Evolutionary conservation across 1,139 yeast genomes (phyloP), one percentile per base, ranked within the genome.

Genomic region (Debaryomyces sp.): DNA sequence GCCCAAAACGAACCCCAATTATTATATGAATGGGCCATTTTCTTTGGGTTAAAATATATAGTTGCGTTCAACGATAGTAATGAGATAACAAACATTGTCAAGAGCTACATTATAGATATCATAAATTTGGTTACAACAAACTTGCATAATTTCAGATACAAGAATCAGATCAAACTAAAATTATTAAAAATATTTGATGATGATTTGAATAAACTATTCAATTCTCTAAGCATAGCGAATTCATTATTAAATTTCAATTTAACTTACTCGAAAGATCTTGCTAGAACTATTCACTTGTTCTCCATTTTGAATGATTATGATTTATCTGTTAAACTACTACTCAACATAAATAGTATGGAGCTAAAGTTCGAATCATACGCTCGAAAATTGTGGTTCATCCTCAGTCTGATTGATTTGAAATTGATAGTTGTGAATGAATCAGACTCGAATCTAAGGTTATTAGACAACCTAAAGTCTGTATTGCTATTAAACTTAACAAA

Each of bases 221-320:
- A 44, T 9, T 8, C 29, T 3, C 10, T 38, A 13, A 26, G 15
- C 30, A 30, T 22, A 29, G 41, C 15, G 37, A 51, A 45, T 15
- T 15, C 32, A 4, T 22, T 34, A 6, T 26, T 24, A 15, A 43
- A 18, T 13, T 24, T 41, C 27, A 41, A 30, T 41, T 21, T 23
- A 5, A 41, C 24, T 10, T 41, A 30, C 32, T 44, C 41, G 4
- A 24, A 32, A 32, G 24, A 23, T 12, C 18, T 46, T 30, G 42
- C 41, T 1, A 22, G 40, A 24, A 13, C 41, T 6, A 61, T 67
- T 4, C 76, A 75, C 47, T 57, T 73, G 13, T 71, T 66, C 48
- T 61, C 75, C 5, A 65, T 75, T 4, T 49, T 75, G 18, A 69
- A 71, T 51, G 78, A 74, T 52, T 64, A 62, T 48, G 80, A 72